Percentiles rank a stretch among this genome's conserved stretches.
Evolutionary conservation across 140 eudicot genomes (phyloP).

Genomic region (Senecio squalidus): DNA sequence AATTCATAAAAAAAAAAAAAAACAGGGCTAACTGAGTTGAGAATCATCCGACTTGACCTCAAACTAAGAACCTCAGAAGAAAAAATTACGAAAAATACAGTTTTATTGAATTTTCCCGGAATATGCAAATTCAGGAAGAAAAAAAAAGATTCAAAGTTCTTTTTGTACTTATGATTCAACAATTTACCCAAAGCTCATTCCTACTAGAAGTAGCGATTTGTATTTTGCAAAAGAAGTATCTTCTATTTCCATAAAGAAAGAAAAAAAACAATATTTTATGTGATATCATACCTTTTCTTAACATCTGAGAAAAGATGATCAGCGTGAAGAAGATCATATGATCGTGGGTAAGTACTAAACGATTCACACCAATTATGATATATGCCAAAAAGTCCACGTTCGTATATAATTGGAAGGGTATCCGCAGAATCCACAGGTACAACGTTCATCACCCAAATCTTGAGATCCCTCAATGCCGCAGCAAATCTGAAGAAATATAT

Average conservation of each 20-base stretch:
- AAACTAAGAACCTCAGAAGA: no score
- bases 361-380: constrained; percentile 75
- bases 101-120: no score
- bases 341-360: constrained; percentile 63
- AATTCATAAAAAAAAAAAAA: no score
- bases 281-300: constrained; percentile 44
- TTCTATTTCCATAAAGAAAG: neutral
- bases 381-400: constrained; percentile 60
- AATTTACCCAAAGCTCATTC: neutral
- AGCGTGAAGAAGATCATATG: constrained; percentile 70
- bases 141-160: neutral
- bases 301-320: constrained; percentile 66
- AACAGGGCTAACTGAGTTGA: neutral
- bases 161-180: neutral
- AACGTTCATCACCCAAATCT: constrained; percentile 70
- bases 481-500: constrained; percentile 49
- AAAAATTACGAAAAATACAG: no score
- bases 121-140: no score
- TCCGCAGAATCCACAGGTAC: constrained; percentile 51
- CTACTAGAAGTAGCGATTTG: neutral
- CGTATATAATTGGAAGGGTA: constrained; percentile 61
- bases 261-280: no score
- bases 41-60: no score
- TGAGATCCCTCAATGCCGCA: constrained; percentile 59
- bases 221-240: no score